phyloP scores from a whole-genome alignment of 345 rosid genomes.

The Aquilaria sinensis region DNA sequence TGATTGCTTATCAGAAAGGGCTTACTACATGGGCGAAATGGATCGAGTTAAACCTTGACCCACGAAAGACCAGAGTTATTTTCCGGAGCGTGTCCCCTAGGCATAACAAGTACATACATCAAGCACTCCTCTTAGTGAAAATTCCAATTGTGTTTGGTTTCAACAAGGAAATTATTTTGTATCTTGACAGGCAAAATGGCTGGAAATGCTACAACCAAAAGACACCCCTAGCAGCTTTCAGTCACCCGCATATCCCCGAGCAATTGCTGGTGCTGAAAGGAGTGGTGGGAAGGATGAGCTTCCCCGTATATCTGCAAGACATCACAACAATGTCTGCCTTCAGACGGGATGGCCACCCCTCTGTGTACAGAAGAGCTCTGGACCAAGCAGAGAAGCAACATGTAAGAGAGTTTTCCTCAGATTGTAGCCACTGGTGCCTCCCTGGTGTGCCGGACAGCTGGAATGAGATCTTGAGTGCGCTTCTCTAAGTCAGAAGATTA shows the following conservation, averaged over 20 bases:
- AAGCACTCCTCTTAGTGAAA: too few species aligned
- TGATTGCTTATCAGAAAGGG: slow-evolving; percentile 65
- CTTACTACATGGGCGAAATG: slow-evolving; percentile 75
- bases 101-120: slow-evolving; percentile 46
- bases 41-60: slow-evolving; percentile 57
- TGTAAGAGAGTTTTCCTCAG: slow-evolving; percentile 38
- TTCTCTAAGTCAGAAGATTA: slow-evolving; percentile 25
- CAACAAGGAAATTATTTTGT: background rate
- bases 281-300: slow-evolving; percentile 63
- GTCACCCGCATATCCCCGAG: slow-evolving; percentile 61
- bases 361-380: slow-evolving; percentile 61
- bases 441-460: slow-evolving; percentile 94
- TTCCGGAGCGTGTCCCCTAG: slow-evolving; percentile 69
- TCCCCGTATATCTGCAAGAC: slow-evolving; percentile 69
- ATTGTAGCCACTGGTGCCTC: slow-evolving; percentile 97
- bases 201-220: slow-evolving; percentile 83
- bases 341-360: slow-evolving; percentile 89
- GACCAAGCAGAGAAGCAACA: slow-evolving; percentile 50
- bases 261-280: slow-evolving; percentile 57
- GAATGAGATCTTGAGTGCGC: slow-evolving; percentile 78
- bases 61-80: slow-evolving; percentile 44
- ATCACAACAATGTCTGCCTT: slow-evolving; percentile 77
- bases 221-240: slow-evolving; percentile 49
- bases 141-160: too few species aligned
- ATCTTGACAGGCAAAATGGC: slow-evolving; percentile 60